Conservation (phyloP, 2,329 filamentous ascomycete species). For the Penicillium sp. region DNA sequence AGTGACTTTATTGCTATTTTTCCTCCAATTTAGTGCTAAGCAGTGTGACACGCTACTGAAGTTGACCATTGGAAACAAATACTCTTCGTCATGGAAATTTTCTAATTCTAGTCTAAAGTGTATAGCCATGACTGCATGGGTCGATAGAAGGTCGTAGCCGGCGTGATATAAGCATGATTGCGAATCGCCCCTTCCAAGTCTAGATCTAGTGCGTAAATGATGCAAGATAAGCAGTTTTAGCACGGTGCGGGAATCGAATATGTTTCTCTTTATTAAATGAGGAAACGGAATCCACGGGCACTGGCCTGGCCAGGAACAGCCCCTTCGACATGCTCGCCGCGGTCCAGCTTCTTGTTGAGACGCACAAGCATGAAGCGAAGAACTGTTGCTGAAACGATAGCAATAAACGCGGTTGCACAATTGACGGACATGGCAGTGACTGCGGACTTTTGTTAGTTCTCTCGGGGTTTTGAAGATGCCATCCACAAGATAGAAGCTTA, state of each 20-base stretch:
- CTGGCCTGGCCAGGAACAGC: slow-evolving; percentile 61
- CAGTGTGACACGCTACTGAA: neutral
- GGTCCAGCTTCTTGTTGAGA: slow-evolving; percentile 72
- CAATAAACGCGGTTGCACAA: slow-evolving; percentile 66
- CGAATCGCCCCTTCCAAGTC: neutral
- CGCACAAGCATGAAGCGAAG: slow-evolving; percentile 66
- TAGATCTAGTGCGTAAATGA: neutral
- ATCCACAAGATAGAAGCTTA: slow-evolving; percentile 41
- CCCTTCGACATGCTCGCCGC: slow-evolving; percentile 61
- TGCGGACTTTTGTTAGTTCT: slow-evolving; percentile 18
- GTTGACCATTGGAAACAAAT: neutral
- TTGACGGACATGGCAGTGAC: slow-evolving; percentile 70
- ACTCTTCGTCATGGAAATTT: neutral
- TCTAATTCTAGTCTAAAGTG: neutral
- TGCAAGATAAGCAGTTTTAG: neutral
- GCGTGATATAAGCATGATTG: neutral
- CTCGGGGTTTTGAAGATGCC: slow-evolving; percentile 36
- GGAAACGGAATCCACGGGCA: slow-evolving; percentile 68
- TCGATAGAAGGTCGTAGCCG: neutral
- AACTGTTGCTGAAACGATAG: slow-evolving; percentile 66
- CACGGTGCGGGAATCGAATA: neutral
- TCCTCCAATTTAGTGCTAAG: too few relatives aligned
- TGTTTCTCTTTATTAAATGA: slow-evolving; percentile 48
- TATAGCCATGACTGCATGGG: neutral
- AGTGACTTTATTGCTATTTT: neutral